phyloP scores from a whole-genome alignment of 306 rosid species.

The Delonix regia region DNA sequence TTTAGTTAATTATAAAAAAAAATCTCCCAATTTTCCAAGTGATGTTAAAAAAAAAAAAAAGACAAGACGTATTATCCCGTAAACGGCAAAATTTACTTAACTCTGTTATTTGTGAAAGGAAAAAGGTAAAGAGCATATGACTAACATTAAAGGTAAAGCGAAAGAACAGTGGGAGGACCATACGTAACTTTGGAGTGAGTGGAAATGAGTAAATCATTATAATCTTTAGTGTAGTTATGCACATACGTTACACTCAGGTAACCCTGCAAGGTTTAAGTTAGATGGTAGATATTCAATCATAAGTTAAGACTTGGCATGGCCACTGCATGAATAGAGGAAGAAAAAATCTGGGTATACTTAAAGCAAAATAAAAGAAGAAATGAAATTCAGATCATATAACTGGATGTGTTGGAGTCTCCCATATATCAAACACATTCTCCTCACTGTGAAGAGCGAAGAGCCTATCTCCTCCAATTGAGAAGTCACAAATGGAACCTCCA shows the following conservation, averaged over 20 bases:
- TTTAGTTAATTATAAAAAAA: no score
- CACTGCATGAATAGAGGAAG: constrained; percentile 30
- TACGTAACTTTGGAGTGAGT: constrained; percentile 30
- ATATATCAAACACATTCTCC: constrained; percentile 91
- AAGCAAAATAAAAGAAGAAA: constrained; percentile 21
- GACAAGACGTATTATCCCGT: neutral
- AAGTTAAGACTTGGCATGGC: neutral
- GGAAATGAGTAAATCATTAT: neutral
- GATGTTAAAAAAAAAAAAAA: no score
- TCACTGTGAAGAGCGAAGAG: constrained; percentile 92
- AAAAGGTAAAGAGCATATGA: constrained; percentile 16
- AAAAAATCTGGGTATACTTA: constrained; percentile 34
- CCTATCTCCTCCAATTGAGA: constrained; percentile 94
- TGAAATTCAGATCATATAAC: constrained; percentile 50
- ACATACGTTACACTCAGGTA: constrained; percentile 28
- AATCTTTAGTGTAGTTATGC: constrained; percentile 25
- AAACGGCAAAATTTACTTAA: neutral
- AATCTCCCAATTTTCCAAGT: no score
- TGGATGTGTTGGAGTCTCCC: constrained; percentile 93
- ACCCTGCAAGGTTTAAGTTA: neutral
- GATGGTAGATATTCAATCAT: constrained; percentile 34
- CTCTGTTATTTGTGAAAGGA: constrained; percentile 7
- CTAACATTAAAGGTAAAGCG: neutral
- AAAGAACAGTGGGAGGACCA: constrained; percentile 12
- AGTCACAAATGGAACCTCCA: constrained; percentile 94